Conservation (phyloP, 2,329 filamentous ascomycete genomes). For the Cladobotryum mycophilum region DNA sequence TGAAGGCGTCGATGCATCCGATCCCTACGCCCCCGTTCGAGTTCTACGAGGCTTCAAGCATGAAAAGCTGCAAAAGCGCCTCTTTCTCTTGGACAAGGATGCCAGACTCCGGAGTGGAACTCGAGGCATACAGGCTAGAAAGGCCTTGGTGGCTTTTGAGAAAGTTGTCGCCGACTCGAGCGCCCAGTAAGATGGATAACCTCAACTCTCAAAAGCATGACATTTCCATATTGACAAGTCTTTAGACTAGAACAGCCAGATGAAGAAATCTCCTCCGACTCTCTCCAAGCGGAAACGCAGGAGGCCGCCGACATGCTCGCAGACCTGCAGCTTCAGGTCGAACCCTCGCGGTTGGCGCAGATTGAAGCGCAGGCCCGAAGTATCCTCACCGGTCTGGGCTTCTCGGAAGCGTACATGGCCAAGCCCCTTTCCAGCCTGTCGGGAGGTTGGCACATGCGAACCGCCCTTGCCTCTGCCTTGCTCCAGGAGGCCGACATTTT, state of each 20-base stretch:
- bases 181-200: constrained; percentile 38
- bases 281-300: constrained; percentile 59
- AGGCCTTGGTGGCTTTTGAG: constrained; percentile 64
- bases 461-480: constrained; percentile 57
- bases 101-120: constrained; percentile 69
- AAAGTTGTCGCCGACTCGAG: constrained; percentile 55
- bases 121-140: constrained; percentile 68
- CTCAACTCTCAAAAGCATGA: neutral
- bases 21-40: constrained; percentile 52
- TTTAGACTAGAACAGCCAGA: constrained; percentile 44
- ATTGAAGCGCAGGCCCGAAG: constrained; percentile 60
- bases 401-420: constrained; percentile 55
- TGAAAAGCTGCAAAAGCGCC: constrained; percentile 52
- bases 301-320: constrained; percentile 64
- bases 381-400: constrained; percentile 65
- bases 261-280: constrained; percentile 49
- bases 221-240: neutral
- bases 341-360: constrained; percentile 56
- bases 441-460: constrained; percentile 71
- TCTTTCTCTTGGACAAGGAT: constrained; percentile 67
- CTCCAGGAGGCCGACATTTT: constrained; percentile 70
- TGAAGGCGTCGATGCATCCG: constrained; percentile 50
- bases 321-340: constrained; percentile 61
- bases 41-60: constrained; percentile 58
- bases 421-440: constrained; percentile 61